A percentile compares a stretch with the other conserved stretches of the same genome.
Evolutionary conservation across 1,139 yeast genomes (phyloP).

Genomic region (Hyphopichia khmerensis): DNA sequence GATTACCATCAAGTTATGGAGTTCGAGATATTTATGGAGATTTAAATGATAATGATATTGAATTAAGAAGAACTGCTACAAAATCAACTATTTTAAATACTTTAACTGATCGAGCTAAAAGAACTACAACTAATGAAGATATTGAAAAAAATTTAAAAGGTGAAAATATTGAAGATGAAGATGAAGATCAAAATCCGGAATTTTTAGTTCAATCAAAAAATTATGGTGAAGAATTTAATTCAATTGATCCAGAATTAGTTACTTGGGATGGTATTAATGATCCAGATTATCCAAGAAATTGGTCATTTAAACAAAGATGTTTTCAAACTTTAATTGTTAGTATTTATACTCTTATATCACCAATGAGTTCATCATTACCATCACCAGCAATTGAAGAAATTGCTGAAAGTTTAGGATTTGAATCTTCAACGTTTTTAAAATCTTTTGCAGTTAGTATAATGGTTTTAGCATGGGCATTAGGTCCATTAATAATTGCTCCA

Average conservation of each 20-base stretch:
- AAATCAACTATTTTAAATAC: slow-evolving; percentile 33
- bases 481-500: slow-evolving; percentile 62
- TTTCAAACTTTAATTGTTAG: slow-evolving; percentile 50
- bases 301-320: slow-evolving; percentile 44
- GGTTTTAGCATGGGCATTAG: slow-evolving; percentile 63
- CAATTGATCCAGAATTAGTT: slow-evolving; percentile 60
- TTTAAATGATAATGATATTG: slow-evolving; percentile 20
- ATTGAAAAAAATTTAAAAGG: not conserved
- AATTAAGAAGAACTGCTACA: slow-evolving; percentile 33
- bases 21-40: slow-evolving; percentile 32
- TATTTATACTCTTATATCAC: slow-evolving; percentile 53
- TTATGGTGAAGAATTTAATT: slow-evolving; percentile 50
- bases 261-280: slow-evolving; percentile 67
- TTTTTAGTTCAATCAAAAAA: slow-evolving; percentile 40
- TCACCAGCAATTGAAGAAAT: slow-evolving; percentile 58
- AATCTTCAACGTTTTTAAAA: slow-evolving; percentile 31
- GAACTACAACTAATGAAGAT: not conserved
- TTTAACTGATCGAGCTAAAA: slow-evolving; percentile 16
- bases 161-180: slow-evolving; percentile 8
- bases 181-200: slow-evolving; percentile 30
- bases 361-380: slow-evolving; percentile 58
- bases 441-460: slow-evolving; percentile 57
- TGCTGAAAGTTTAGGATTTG: slow-evolving; percentile 39
- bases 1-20: slow-evolving; percentile 17
- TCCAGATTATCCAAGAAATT: slow-evolving; percentile 61